phyloP scores from a whole-genome alignment of 2,329 filamentous ascomycete genomes.

The Paraconiothyrium brasiliense region DNA sequence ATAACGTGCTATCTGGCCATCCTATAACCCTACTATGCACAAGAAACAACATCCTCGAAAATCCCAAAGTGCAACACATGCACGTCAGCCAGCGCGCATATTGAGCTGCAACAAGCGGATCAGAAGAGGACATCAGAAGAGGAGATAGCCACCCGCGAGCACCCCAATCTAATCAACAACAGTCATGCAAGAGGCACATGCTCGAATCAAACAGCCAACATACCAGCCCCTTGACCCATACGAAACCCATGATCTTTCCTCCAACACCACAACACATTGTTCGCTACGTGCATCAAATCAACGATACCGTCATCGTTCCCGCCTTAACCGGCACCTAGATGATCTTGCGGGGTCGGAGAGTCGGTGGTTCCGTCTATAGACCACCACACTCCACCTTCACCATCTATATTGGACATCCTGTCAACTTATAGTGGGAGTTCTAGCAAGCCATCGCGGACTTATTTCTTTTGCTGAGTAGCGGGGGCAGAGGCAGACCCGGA shows the following conservation, averaged over 20 bases:
- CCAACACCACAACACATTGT: constrained; percentile 14
- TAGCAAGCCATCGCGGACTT: constrained; percentile 20
- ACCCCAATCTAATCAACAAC: constrained; percentile 1
- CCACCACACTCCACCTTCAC: neutral
- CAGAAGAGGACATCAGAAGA: neutral
- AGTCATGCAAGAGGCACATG: constrained; percentile 2
- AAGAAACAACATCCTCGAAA: neutral
- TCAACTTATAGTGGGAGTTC: neutral
- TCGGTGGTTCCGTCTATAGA: neutral
- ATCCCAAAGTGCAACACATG: constrained; percentile 4
- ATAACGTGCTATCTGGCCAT: neutral
- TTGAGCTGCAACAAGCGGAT: neutral
- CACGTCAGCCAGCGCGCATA: neutral
- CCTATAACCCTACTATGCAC: constrained; percentile 8
- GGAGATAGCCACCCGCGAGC: neutral
- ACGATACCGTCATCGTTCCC: neutral
- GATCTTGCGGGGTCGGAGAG: neutral
- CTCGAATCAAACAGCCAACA: constrained; percentile 13
- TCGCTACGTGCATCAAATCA: constrained; percentile 2
- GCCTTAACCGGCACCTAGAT: neutral
- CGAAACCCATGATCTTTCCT: constrained; percentile 4
- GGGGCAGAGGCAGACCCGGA: constrained; percentile 42
- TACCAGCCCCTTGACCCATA: neutral
- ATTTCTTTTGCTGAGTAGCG: constrained; percentile 47
- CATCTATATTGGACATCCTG: neutral